Evolutionary conservation across 305 asterid species (phyloP).

Genomic region (Plantago coronopus): DNA sequence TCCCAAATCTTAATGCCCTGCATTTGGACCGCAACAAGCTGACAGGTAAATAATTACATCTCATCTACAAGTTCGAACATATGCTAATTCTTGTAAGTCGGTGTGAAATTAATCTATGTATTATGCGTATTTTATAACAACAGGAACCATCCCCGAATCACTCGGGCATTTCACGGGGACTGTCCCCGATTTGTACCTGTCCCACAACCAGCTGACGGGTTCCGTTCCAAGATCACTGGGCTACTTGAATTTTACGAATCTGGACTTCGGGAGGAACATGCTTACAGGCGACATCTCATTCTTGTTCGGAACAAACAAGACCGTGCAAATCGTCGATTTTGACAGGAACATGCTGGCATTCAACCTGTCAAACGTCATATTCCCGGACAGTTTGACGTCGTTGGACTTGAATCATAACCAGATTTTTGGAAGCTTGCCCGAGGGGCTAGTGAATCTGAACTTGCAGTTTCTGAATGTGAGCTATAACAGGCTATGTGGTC

Average conservation of each 20-base stretch:
- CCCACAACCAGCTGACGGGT: slow-evolving; percentile 31
- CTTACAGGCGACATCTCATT: slow-evolving; percentile 29
- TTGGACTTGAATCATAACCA: slow-evolving; percentile 33
- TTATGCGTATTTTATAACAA: too few relatives aligned
- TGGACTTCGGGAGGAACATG: slow-evolving; percentile 22
- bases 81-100: too few relatives aligned
- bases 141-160: slow-evolving; percentile 28
- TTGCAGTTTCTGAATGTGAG: slow-evolving; percentile 32
- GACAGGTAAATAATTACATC: background rate
- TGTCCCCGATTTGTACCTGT: slow-evolving; percentile 20
- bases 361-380: slow-evolving; percentile 26
- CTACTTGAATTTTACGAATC: background rate
- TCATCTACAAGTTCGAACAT: too few relatives aligned
- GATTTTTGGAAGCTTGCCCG: slow-evolving; percentile 27
- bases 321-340: slow-evolving; percentile 5
- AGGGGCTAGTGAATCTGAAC: slow-evolving; percentile 10
- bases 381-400: slow-evolving; percentile 16
- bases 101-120: too few relatives aligned
- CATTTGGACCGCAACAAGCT: slow-evolving; percentile 30
- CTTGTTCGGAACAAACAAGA: slow-evolving; percentile 32
- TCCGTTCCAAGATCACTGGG: slow-evolving; percentile 24
- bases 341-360: slow-evolving; percentile 30
- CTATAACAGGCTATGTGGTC: slow-evolving; percentile 38
- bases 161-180: slow-evolving; percentile 18
- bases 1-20: slow-evolving; percentile 19